phyloP scores from a whole-genome alignment of 2,329 filamentous ascomycete genomes.

The Plenodomus lindquistii region DNA sequence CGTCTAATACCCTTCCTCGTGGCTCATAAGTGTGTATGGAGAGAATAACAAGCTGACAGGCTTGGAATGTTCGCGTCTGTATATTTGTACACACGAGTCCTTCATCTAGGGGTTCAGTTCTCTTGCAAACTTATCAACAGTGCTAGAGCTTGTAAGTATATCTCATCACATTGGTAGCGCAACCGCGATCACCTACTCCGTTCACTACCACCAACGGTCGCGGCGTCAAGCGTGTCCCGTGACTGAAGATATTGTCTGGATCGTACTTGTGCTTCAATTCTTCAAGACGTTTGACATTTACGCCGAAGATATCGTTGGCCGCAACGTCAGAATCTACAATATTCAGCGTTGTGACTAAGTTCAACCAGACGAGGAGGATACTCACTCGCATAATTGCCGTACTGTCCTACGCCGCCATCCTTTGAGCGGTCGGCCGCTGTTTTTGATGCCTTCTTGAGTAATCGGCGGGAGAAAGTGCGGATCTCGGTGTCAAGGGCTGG shows the following conservation, averaged over 20 bases:
- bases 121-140: too few relatives aligned
- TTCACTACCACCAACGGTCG: conserved; percentile 25
- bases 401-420: conserved; percentile 33
- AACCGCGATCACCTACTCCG: too few relatives aligned
- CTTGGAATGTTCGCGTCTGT: too few relatives aligned
- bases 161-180: too few relatives aligned
- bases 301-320: conserved; percentile 36
- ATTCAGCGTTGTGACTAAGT: neutral
- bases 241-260: conserved; percentile 38
- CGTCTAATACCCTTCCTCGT: too few relatives aligned
- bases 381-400: conserved; percentile 39
- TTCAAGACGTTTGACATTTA: conserved; percentile 35
- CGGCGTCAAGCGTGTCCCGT: conserved; percentile 29
- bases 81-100: too few relatives aligned
- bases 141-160: too few relatives aligned
- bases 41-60: too few relatives aligned
- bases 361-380: neutral
- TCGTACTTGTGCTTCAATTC: conserved; percentile 43
- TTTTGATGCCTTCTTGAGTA: conserved; percentile 32
- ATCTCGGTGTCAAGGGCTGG: conserved; percentile 29
- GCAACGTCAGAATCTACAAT: conserved; percentile 26
- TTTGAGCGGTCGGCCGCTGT: conserved; percentile 20
- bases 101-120: too few relatives aligned
- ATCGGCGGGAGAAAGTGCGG: conserved; percentile 25
- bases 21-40: too few relatives aligned